Evolutionary conservation across 495 filamentous ascomycete genomes (phyloP).

Genomic region (Pseudotulostoma volvatum): DNA sequence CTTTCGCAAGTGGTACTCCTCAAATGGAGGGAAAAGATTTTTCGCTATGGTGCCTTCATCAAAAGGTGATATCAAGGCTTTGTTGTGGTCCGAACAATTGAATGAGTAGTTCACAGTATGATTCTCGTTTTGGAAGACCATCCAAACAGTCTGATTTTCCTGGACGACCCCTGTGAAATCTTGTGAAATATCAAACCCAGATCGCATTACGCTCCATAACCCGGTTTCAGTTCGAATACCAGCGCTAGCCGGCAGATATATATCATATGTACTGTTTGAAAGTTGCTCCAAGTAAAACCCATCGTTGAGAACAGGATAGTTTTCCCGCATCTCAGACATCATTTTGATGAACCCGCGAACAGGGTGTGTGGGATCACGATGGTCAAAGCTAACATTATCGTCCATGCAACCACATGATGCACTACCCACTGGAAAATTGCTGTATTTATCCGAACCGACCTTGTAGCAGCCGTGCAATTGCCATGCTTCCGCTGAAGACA

Average conservation of each 20-base stretch:
- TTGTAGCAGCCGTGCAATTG: conserved; percentile 35
- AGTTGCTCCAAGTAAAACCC: conserved; percentile 26
- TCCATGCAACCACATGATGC: conserved; percentile 28
- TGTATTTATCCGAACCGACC: conserved; percentile 25
- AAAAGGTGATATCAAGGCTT: conserved; percentile 29
- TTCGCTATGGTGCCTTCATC: conserved; percentile 25
- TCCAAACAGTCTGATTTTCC: conserved; percentile 32
- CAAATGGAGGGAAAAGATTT: conserved; percentile 34
- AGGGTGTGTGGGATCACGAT: conserved; percentile 34
- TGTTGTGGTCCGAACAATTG: conserved; percentile 19
- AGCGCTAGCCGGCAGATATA: conserved; percentile 28
- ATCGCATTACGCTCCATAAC: conserved; percentile 29
- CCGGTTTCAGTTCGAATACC: conserved; percentile 30
- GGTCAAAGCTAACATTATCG: conserved; percentile 33
- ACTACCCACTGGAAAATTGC: conserved; percentile 26
- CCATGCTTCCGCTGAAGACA: conserved; percentile 32
- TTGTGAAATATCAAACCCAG: conserved; percentile 19
- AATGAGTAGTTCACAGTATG: conserved; percentile 23
- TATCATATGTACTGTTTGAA: conserved; percentile 23
- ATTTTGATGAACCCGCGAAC: conserved; percentile 27
- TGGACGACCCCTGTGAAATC: conserved; percentile 25
- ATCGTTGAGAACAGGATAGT: conserved; percentile 32
- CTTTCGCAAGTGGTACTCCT: conserved; percentile 21
- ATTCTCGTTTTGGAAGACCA: conserved; percentile 33
- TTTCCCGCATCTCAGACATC: conserved; percentile 30